Conservation (phyloP, 768 basidiomycete genomes). For the Boletus patriciae region DNA sequence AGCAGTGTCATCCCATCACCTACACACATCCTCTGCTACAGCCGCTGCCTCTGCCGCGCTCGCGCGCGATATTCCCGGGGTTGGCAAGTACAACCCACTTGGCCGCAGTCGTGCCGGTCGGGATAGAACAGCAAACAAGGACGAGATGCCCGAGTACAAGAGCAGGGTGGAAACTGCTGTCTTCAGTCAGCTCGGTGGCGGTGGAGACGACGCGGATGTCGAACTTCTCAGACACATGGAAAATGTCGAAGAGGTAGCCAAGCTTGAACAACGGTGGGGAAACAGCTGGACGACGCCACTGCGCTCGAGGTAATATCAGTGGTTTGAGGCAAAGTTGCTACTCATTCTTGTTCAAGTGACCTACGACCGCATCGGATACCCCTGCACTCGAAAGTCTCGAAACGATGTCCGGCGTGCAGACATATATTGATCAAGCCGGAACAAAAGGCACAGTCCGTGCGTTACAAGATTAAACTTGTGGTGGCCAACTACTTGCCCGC, state of each 20-base stretch:
- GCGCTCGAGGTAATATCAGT: constrained; percentile 51
- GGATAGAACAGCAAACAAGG: constrained; percentile 66
- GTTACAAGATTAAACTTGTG: constrained; percentile 97
- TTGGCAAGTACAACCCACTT: constrained; percentile 72
- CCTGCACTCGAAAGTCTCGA: constrained; percentile 89
- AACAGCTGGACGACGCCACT: constrained; percentile 75
- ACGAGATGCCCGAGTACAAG: constrained; percentile 77
- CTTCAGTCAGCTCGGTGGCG: constrained; percentile 52
- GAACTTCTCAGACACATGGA: constrained; percentile 70
- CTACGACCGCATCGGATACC: constrained; percentile 88
- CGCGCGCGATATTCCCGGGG: constrained; percentile 82
- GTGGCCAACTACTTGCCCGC: constrained; percentile 93
- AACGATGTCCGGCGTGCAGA: constrained; percentile 90
- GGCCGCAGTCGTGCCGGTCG: constrained; percentile 48
- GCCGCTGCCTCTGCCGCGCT: constrained; percentile 88
- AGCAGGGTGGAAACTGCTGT: constrained; percentile 65
- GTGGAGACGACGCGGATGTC: constrained; percentile 66
- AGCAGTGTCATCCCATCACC: constrained; percentile 59
- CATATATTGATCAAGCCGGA: constrained; percentile 99
- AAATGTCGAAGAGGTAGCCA: constrained; percentile 59
- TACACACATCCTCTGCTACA: constrained; percentile 79
- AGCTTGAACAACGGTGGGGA: constrained; percentile 77
- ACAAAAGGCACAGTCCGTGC: constrained; percentile 90
- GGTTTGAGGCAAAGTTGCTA: background rate
- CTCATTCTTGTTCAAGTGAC: constrained; percentile 49